Evolutionary conservation across 805 yeast species (phyloP).

Genomic region (Wickerhamiella cacticola): DNA sequence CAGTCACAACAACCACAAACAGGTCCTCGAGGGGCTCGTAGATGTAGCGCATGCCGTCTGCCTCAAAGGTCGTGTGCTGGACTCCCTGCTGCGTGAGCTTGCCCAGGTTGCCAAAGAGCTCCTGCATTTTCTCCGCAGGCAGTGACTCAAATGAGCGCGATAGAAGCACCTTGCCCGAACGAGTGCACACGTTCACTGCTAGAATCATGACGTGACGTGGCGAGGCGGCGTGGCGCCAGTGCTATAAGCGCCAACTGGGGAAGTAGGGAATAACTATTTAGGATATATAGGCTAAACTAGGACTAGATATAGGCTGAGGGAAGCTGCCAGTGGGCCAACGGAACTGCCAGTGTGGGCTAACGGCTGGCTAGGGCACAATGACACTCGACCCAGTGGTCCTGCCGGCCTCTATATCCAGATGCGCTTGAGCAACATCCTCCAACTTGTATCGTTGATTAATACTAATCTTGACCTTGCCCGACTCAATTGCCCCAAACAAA

Average conservation of each 20-base stretch:
- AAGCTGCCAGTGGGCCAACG: too few relatives aligned
- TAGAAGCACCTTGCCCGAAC: conserved; percentile 82
- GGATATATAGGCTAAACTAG: too few relatives aligned
- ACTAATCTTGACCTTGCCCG: conserved; percentile 30
- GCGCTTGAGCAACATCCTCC: conserved; percentile 47
- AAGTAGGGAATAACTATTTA: too few relatives aligned
- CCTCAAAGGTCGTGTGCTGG: conserved; percentile 91
- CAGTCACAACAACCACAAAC: conserved; percentile 81
- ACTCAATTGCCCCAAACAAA: conserved; percentile 26
- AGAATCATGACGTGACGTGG: conserved; percentile 27
- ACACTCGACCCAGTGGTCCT: conserved; percentile 45
- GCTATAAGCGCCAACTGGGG: not conserved
- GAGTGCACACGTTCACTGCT: conserved; percentile 90
- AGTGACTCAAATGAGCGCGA: conserved; percentile 87
- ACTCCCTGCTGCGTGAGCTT: conserved; percentile 55
- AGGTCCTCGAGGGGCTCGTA: conserved; percentile 93
- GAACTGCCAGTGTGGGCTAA: too few relatives aligned
- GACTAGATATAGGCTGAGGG: too few relatives aligned
- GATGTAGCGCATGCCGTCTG: conserved; percentile 80
- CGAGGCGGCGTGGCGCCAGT: not conserved
- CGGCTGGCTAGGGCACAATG: conserved; percentile 3
- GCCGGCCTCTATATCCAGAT: conserved; percentile 48
- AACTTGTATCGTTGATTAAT: conserved; percentile 44
- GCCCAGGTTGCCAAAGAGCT: conserved; percentile 76
- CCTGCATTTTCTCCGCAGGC: conserved; percentile 72